Conservation (phyloP, 805 yeast species). For the Candida nanaspora region DNA sequence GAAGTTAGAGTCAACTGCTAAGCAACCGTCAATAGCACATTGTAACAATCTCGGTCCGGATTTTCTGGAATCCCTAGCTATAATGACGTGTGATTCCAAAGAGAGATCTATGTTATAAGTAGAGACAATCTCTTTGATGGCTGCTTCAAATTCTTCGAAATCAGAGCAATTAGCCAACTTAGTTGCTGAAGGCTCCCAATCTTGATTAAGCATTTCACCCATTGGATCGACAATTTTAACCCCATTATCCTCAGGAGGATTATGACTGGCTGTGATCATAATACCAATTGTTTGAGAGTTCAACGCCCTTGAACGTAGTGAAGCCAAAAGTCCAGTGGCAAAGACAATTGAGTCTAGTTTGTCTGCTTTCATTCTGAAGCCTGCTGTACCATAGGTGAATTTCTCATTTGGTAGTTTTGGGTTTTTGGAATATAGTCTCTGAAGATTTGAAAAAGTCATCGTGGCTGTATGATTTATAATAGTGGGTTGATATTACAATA, state of each 20-base stretch:
- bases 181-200: constrained; percentile 85
- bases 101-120: constrained; percentile 39
- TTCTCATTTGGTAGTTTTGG: constrained; percentile 36
- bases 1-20: constrained; percentile 32
- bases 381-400: constrained; percentile 92
- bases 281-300: constrained; percentile 77
- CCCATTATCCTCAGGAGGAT: constrained; percentile 88
- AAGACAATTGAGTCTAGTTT: constrained; percentile 74
- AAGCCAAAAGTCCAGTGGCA: constrained; percentile 77
- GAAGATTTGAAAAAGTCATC: no score
- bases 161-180: constrained; percentile 62
- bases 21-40: constrained; percentile 51
- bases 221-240: constrained; percentile 90
- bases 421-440: constrained; percentile 19
- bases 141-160: constrained; percentile 34
- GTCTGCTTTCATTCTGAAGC: constrained; percentile 74
- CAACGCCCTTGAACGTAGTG: constrained; percentile 68
- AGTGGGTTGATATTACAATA: no score
- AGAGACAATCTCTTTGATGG: constrained; percentile 30
- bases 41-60: constrained; percentile 63
- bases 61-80: constrained; percentile 86
- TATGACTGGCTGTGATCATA: constrained; percentile 95
- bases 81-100: constrained; percentile 39
- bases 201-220: constrained; percentile 80
- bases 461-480: no score